Base-by-base conservation (phyloP, 75 land plant genomes). In the Sequoiadendron giganteum region DNA sequence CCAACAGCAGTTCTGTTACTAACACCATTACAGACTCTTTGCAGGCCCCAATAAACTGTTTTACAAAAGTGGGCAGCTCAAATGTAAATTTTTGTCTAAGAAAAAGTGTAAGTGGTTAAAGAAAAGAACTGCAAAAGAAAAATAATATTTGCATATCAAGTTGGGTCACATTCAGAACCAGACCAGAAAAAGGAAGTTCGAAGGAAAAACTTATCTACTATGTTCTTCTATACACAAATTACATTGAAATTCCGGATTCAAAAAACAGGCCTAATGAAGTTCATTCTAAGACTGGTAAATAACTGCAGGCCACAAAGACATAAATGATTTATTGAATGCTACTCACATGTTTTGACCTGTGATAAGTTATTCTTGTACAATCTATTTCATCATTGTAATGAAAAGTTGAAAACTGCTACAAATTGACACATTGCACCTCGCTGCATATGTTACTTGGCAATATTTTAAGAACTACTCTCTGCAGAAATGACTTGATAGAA, bases 31-130 rank as follows among this genome's bases (percentile, higher is more conserved):
- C 75, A 13, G 91, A 90, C 0, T 90, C 90, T 34, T 90, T 80
- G 54, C 90, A 90, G 48, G 90, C 91, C 40, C 91, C 91, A 83
- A 90, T 84, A 85, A 90, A 90, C 91, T 90, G 90, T 87, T 19
- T 19, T 84, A 45, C 85, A 84, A 47, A 49, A 84, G 56, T 11
- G 42, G 10, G 21, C 45, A 79, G 40, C 82, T 21, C 43, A 79
- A 19, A 19, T 25, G 28, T 40, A 79, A 79, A 40, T 42, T 10
- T 21, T 79, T 21, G 6, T 25, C 47, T 79, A 39, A 79, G 25
- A 65, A 79, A 25, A 40, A 79, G 42, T 21, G 82, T 43, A 42
- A 25, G 43, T 8, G 9, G 42, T 40, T 19, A 25, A 77, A 42
- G 21, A 2, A 2, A 21, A 3, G 43, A 65, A 79, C 28, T 40